phyloP scores from a whole-genome alignment of 306 rosid species.

The Abrus precatorius region DNA sequence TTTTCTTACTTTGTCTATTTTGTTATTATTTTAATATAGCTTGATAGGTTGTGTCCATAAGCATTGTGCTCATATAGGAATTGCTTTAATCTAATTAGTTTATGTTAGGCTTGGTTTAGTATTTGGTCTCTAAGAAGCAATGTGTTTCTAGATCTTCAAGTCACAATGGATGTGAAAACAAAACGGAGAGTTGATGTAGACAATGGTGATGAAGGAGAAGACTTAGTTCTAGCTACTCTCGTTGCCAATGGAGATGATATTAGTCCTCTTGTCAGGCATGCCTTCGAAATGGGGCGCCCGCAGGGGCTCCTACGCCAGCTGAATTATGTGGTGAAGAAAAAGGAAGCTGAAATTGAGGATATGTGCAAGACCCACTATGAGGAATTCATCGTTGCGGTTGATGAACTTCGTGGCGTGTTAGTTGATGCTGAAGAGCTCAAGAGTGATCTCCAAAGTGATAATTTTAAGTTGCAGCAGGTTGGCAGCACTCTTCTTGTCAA shows the following conservation, averaged over 20 bases:
- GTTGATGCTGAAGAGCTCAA: slow-evolving; percentile 97
- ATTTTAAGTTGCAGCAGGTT: slow-evolving; percentile 89
- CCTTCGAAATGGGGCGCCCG: slow-evolving; percentile 83
- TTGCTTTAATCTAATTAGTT: background rate
- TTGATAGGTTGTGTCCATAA: background rate
- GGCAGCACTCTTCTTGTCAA: slow-evolving; percentile 76
- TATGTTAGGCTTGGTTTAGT: background rate
- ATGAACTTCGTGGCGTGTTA: slow-evolving; percentile 91
- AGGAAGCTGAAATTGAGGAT: slow-evolving; percentile 92
- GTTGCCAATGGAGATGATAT: slow-evolving; percentile 90
- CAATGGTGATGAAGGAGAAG: slow-evolving; percentile 84
- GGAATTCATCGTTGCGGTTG: slow-evolving; percentile 96
- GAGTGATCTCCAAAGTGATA: slow-evolving; percentile 89
- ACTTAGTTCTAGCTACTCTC: slow-evolving; percentile 83
- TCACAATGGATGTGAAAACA: slow-evolving; percentile 65
- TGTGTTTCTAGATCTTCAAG: slow-evolving; percentile 46
- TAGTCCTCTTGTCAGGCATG: slow-evolving; percentile 90
- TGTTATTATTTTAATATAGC: background rate
- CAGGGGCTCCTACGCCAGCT: slow-evolving; percentile 88
- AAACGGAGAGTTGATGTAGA: slow-evolving; percentile 68
- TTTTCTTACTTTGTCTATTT: background rate
- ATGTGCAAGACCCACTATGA: slow-evolving; percentile 97
- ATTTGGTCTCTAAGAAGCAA: slow-evolving; percentile 25
- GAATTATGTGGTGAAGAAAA: slow-evolving; percentile 78
- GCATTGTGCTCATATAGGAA: background rate